These are phyloP conservation scores for Giardia muris DNA, from an alignment of 208 protist species.

Conservation along the genomic window DNA sequence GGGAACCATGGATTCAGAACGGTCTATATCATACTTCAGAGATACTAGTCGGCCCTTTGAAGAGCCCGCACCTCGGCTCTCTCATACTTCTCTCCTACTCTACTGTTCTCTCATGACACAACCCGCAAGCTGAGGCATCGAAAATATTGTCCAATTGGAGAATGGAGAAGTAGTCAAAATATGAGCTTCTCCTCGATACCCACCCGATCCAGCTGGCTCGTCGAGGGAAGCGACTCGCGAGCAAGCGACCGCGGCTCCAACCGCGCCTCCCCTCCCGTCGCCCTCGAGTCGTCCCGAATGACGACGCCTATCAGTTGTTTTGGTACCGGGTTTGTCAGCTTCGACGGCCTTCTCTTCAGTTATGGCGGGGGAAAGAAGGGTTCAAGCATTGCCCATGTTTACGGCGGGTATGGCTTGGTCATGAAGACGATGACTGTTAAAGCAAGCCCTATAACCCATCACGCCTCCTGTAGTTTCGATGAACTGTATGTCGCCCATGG, in stretches of 20 bases:
- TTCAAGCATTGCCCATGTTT: neutral
- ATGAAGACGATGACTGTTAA: neutral
- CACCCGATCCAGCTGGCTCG: neutral
- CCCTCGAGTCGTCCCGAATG: neutral
- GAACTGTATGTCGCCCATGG: neutral
- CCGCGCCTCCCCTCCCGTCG: neutral
- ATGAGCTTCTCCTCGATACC: neutral
- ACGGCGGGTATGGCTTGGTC: neutral
- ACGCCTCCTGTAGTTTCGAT: neutral
- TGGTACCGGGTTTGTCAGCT: neutral
- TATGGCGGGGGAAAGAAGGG: neutral
- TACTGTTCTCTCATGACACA: no score
- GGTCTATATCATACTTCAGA: no score
- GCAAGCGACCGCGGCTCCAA: neutral
- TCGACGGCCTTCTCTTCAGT: neutral
- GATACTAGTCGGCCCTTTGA: no score
- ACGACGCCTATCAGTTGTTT: neutral
- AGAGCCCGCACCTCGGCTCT: no score
- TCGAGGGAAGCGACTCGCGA: neutral
- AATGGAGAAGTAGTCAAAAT: no score
- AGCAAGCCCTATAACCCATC: neutral
- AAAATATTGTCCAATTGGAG: no score
- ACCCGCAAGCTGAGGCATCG: no score
- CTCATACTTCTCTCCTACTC: no score
- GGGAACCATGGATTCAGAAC: no score